These are phyloP conservation scores for Clonostachys rosea DNA, from an alignment of 2,329 filamentous ascomycete species.

Conservation along the genomic window DNA sequence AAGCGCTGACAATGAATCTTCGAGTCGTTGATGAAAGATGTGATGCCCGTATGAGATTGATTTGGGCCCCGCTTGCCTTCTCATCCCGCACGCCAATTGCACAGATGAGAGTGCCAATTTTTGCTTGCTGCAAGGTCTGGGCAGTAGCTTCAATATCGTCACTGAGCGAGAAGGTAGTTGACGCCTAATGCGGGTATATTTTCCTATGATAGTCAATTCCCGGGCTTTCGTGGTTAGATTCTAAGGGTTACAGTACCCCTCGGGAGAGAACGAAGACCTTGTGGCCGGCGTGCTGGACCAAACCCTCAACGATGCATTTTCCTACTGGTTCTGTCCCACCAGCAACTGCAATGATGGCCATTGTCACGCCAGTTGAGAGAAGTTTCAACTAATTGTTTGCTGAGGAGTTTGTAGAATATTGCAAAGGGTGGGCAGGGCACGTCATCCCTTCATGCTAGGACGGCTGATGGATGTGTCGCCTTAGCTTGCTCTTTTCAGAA, in stretches of 20 bases:
- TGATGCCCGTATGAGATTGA: slow-evolving; percentile 9
- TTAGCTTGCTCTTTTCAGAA: too few relatives aligned
- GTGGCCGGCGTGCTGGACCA: neutral
- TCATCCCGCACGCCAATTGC: slow-evolving; percentile 10
- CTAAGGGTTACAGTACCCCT: neutral
- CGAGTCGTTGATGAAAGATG: slow-evolving; percentile 1
- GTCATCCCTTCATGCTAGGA: too few relatives aligned
- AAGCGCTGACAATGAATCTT: slow-evolving; percentile 12
- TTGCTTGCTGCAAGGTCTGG: neutral
- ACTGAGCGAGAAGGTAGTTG: neutral
- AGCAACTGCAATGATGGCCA: neutral
- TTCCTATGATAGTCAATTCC: neutral
- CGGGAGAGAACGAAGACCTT: neutral
- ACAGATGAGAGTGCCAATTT: slow-evolving; percentile 2
- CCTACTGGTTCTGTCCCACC: neutral
- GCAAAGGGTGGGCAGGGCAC: too few relatives aligned
- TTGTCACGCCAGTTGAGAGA: neutral
- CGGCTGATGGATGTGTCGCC: too few relatives aligned
- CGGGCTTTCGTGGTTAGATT: neutral
- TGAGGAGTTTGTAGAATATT: too few relatives aligned
- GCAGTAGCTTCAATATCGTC: neutral
- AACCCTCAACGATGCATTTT: neutral
- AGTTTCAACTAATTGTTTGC: too few relatives aligned
- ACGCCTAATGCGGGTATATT: neutral
- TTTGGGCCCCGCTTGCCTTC: slow-evolving; percentile 9